Percentiles rank a stretch among this genome's conserved stretches.
These are phyloP conservation scores for Kregervanrija fluxuum DNA, from an alignment of 805 yeast species.

Conservation along the genomic window DNA sequence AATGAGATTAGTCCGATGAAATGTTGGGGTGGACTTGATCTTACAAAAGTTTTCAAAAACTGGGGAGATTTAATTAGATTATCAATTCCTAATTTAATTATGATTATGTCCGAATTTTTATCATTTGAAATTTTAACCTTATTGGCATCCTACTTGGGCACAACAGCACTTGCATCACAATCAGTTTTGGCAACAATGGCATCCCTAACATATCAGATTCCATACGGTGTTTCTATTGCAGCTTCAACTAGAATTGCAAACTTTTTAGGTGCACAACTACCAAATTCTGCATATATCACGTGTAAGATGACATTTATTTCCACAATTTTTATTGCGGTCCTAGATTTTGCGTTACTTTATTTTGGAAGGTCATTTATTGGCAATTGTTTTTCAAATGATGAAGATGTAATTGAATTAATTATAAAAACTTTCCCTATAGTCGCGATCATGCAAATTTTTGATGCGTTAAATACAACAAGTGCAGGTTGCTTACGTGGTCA, in stretches of 20 bases:
- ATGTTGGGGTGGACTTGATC: conserved; percentile 31
- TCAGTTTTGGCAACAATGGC: conserved; percentile 65
- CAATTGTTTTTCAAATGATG: conserved; percentile 26
- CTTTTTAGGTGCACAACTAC: conserved; percentile 53
- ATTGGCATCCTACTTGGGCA: conserved; percentile 60
- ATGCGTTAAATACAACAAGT: conserved; percentile 41
- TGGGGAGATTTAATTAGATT: conserved; percentile 60
- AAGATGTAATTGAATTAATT: conserved; percentile 21
- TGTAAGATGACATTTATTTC: conserved; percentile 23
- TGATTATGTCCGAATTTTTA: conserved; percentile 74
- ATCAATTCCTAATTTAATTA: conserved; percentile 66
- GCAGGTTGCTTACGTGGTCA: conserved; percentile 53
- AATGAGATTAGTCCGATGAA: conserved; percentile 27
- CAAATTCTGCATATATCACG: conserved; percentile 23
- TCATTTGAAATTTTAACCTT: conserved; percentile 72
- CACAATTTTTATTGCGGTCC: conserved; percentile 17
- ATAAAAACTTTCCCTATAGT: conserved; percentile 23
- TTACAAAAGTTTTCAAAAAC: conserved; percentile 36
- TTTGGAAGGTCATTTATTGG: conserved; percentile 22
- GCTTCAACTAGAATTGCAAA: conserved; percentile 73
- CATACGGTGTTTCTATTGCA: conserved; percentile 70
- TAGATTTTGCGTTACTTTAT: conserved; percentile 20
- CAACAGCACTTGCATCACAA: conserved; percentile 61
- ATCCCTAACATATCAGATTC: conserved; percentile 62
- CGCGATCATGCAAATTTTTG: conserved; percentile 39